Percentiles rank a stretch among this genome's conserved stretches.
Evolutionary conservation across 805 yeast genomes (phyloP).

Genomic region (Candida dendrica): DNA sequence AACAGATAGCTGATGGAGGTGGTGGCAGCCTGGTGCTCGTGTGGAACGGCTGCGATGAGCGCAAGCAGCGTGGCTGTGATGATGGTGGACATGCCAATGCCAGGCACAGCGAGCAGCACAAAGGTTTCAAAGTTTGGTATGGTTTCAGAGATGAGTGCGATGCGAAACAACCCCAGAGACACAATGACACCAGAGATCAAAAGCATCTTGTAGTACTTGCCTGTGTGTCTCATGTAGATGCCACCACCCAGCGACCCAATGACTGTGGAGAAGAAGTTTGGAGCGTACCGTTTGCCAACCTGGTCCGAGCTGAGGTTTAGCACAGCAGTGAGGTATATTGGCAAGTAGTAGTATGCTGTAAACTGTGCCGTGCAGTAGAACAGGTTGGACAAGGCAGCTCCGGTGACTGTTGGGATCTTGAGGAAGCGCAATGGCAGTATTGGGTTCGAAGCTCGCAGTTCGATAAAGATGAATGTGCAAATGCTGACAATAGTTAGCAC

Average conservation of each 20-base stretch:
- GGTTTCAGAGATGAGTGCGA: slow-evolving; percentile 20
- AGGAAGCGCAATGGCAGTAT: slow-evolving; percentile 54
- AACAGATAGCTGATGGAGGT: slow-evolving; percentile 88
- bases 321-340: slow-evolving; percentile 57
- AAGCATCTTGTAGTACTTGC: slow-evolving; percentile 48
- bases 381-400: slow-evolving; percentile 61
- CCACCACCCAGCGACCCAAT: slow-evolving; percentile 65
- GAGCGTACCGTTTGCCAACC: slow-evolving; percentile 46
- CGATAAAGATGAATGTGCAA: slow-evolving; percentile 36
- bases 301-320: slow-evolving; percentile 44
- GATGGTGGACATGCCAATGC: slow-evolving; percentile 59
- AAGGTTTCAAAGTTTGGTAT: slow-evolving; percentile 32
- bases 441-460: slow-evolving; percentile 42
- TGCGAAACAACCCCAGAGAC: slow-evolving; percentile 37
- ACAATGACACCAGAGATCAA: slow-evolving; percentile 34
- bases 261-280: slow-evolving; percentile 63
- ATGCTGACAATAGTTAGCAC: slow-evolving; percentile 24
- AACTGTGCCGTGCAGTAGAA: slow-evolving; percentile 62
- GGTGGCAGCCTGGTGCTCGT: slow-evolving; percentile 69
- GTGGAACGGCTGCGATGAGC: slow-evolving; percentile 67
- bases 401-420: slow-evolving; percentile 49
- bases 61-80: slow-evolving; percentile 69
- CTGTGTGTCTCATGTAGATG: slow-evolving; percentile 57
- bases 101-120: slow-evolving; percentile 42
- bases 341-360: slow-evolving; percentile 60